Conservation (phyloP, 164 flowering plant species). For the Vitis amurensis region DNA sequence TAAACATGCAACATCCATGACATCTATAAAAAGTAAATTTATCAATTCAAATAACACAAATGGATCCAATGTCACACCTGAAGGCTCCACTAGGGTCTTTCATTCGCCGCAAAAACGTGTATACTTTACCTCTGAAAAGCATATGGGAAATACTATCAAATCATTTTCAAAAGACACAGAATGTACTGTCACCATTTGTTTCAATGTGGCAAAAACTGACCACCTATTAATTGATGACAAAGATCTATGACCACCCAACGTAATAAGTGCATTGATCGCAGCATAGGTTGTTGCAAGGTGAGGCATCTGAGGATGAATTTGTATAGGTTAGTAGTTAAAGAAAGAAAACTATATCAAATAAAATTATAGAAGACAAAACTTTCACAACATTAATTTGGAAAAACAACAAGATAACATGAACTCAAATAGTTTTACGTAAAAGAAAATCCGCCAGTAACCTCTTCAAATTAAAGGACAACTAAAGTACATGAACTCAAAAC, state of each 20-base stretch:
- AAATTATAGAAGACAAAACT: not conserved
- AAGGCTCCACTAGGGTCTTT: conserved; percentile 78
- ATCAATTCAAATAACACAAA: conserved; percentile 2
- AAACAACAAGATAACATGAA: not conserved
- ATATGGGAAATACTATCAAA: conserved; percentile 11
- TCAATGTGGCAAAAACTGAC: conserved; percentile 24
- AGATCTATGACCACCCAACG: conserved; percentile 72
- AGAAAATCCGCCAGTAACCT: not conserved
- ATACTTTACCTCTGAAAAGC: conserved; percentile 60
- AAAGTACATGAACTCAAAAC: too few species aligned
- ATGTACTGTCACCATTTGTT: not conserved
- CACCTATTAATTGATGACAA: conserved; percentile 94
- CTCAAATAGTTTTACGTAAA: not conserved
- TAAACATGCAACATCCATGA: too few species aligned
- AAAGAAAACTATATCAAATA: not conserved
- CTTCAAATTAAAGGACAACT: too few species aligned
- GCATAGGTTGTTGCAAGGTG: conserved; percentile 99
- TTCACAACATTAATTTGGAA: not conserved
- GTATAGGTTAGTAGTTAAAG: not conserved
- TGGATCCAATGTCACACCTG: conserved; percentile 50
- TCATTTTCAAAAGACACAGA: not conserved
- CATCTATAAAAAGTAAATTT: too few species aligned
- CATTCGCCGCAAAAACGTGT: conserved; percentile 69
- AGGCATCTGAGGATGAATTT: conserved; percentile 59
- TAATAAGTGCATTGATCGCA: conserved; percentile 86